Evolutionary conservation across 805 yeast genomes (phyloP).

Genomic region (Grigorovia jiainica): DNA sequence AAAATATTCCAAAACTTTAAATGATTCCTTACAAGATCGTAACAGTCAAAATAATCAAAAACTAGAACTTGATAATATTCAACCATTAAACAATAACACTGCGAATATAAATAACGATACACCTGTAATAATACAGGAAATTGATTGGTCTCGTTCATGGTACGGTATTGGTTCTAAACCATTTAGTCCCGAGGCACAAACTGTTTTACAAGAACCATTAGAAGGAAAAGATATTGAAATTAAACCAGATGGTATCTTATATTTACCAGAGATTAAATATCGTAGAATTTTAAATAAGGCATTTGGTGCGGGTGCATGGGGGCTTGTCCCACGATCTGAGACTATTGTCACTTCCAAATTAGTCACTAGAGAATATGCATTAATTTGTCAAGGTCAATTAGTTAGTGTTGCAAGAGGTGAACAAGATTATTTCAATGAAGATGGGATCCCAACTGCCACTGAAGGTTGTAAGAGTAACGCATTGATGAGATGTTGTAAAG

Average conservation of each 20-base stretch:
- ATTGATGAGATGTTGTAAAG: slow-evolving; percentile 95
- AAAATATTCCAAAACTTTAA: neutral
- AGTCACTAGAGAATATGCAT: slow-evolving; percentile 83
- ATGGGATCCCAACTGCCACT: slow-evolving; percentile 86
- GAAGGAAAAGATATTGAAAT: slow-evolving; percentile 73
- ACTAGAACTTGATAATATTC: neutral
- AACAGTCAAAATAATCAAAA: neutral
- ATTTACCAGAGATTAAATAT: slow-evolving; percentile 91
- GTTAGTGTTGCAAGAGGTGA: slow-evolving; percentile 94
- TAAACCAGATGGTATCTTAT: slow-evolving; percentile 89
- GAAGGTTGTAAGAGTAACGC: slow-evolving; percentile 98
- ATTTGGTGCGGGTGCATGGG: slow-evolving; percentile 99
- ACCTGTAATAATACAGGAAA: slow-evolving; percentile 6
- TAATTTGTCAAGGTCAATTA: slow-evolving; percentile 77
- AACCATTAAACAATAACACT: neutral
- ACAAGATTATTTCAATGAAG: slow-evolving; percentile 80
- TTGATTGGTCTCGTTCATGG: slow-evolving; percentile 81
- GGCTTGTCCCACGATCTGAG: slow-evolving; percentile 86
- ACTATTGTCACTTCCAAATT: slow-evolving; percentile 64
- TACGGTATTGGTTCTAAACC: slow-evolving; percentile 79
- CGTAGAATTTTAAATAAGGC: slow-evolving; percentile 81
- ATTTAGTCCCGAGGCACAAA: slow-evolving; percentile 51
- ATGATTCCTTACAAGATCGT: neutral
- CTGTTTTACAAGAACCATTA: slow-evolving; percentile 54
- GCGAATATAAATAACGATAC: neutral